These are phyloP conservation scores for Penstemon newberryi DNA, from an alignment of 257 asterid species.

Conservation along the genomic window DNA sequence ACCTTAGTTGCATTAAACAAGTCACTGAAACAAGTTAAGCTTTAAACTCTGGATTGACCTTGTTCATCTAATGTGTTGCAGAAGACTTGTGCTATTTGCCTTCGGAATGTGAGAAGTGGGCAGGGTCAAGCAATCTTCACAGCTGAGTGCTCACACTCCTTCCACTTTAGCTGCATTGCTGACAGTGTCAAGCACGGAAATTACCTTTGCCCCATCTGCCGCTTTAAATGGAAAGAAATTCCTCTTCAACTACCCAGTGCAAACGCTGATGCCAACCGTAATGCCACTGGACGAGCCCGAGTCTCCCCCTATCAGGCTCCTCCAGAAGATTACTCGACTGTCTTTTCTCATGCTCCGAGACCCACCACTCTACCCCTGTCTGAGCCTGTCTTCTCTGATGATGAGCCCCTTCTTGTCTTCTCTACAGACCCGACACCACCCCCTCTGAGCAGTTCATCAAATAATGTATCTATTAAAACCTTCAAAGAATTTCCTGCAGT, in stretches of 20 bases:
- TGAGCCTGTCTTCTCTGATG: slow-evolving; percentile 33
- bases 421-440: not conserved
- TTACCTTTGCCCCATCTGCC: slow-evolving; percentile 40
- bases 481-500: slow-evolving; percentile 38
- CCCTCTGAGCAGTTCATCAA: not conserved
- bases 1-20: not conserved
- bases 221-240: slow-evolving; percentile 38
- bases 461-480: slow-evolving; percentile 24
- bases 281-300: slow-evolving; percentile 19
- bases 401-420: slow-evolving; percentile 34
- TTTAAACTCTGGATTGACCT: slow-evolving; percentile 7
- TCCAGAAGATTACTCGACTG: slow-evolving; percentile 17
- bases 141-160: slow-evolving; percentile 44
- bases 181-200: slow-evolving; percentile 40
- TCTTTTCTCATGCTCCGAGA: not conserved
- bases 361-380: slow-evolving; percentile 1
- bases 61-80: slow-evolving; percentile 6
- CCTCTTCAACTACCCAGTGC: slow-evolving; percentile 28
- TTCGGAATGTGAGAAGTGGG: slow-evolving; percentile 32
- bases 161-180: slow-evolving; percentile 42
- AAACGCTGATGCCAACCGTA: slow-evolving; percentile 18
- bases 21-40: not conserved
- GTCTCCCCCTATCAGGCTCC: slow-evolving; percentile 32
- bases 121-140: slow-evolving; percentile 44
- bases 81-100: slow-evolving; percentile 43